Conservation (phyloP, 495 filamentous ascomycete genomes). For the Penicillium ochrochloron region DNA sequence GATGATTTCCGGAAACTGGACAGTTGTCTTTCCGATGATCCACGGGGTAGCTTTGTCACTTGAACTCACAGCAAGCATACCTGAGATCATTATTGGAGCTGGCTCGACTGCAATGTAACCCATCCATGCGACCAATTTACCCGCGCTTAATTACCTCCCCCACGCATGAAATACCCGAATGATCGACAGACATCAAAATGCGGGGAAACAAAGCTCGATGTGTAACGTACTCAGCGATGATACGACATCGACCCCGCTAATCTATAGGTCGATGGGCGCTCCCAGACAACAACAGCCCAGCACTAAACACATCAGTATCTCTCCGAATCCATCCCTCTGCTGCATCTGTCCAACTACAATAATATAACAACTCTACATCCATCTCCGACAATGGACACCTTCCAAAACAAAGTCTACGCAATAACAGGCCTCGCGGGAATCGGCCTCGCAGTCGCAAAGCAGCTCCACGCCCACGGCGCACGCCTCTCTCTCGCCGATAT, state of each 20-base stretch:
- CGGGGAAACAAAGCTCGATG: neutral
- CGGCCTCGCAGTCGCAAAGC: conserved; percentile 58
- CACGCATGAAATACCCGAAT: neutral
- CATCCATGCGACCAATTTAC: neutral
- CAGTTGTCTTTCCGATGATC: too few species aligned
- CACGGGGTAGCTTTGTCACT: neutral
- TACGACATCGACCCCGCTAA: neutral
- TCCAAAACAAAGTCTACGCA: conserved; percentile 53
- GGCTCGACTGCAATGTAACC: neutral
- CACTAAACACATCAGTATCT: neutral
- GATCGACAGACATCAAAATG: neutral
- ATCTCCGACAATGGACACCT: conserved; percentile 26
- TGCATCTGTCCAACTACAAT: neutral
- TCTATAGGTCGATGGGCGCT: neutral
- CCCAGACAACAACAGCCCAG: neutral
- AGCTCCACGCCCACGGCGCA: conserved; percentile 53
- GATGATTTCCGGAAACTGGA: too few species aligned
- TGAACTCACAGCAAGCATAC: too few species aligned
- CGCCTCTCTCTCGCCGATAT: conserved; percentile 58
- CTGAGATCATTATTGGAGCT: neutral
- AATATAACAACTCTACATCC: neutral
- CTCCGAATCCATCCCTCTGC: neutral
- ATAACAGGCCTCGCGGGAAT: conserved; percentile 62
- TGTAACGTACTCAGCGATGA: neutral
- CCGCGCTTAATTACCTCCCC: neutral